A percentile compares a stretch with the other conserved stretches of the same genome.
Evolutionary conservation across 208 protist species (phyloP).

Genomic region (Novymonas esmeraldas): DNA sequence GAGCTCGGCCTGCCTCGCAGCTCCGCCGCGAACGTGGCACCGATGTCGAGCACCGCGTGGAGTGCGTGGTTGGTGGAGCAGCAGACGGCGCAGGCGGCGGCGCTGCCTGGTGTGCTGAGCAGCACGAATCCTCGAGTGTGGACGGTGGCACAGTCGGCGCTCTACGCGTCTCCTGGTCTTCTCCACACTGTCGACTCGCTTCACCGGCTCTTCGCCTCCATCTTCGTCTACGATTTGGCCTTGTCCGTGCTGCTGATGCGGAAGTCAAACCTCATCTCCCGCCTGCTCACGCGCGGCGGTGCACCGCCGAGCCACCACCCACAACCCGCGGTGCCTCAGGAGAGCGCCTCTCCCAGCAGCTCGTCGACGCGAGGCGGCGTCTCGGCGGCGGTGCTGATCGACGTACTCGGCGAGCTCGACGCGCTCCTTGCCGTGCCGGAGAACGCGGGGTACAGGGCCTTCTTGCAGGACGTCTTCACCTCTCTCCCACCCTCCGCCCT

Average conservation of each 20-base stretch:
- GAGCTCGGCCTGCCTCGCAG: slow-evolving; percentile 66
- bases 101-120: slow-evolving; percentile 27
- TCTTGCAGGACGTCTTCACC: slow-evolving; percentile 58
- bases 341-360: background rate
- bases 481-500: slow-evolving; percentile 41
- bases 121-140: slow-evolving; percentile 44
- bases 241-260: slow-evolving; percentile 64
- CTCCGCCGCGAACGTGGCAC: slow-evolving; percentile 3
- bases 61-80: slow-evolving; percentile 18
- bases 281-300: slow-evolving; percentile 21
- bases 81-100: slow-evolving; percentile 15
- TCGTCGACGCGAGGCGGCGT: background rate
- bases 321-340: background rate
- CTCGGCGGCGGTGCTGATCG: slow-evolving; percentile 9
- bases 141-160: slow-evolving; percentile 59
- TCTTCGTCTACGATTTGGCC: slow-evolving; percentile 37
- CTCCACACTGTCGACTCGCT: slow-evolving; percentile 36
- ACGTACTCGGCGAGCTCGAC: slow-evolving; percentile 28
- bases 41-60: slow-evolving; percentile 15
- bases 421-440: slow-evolving; percentile 35
- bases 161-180: slow-evolving; percentile 52
- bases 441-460: slow-evolving; percentile 52
- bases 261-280: slow-evolving; percentile 39
- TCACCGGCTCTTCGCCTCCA: slow-evolving; percentile 32
- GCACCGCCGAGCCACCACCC: background rate